These are phyloP conservation scores for Lentinus brumalis DNA, from an alignment of 768 basidiomycete genomes.

Conservation along the genomic window DNA sequence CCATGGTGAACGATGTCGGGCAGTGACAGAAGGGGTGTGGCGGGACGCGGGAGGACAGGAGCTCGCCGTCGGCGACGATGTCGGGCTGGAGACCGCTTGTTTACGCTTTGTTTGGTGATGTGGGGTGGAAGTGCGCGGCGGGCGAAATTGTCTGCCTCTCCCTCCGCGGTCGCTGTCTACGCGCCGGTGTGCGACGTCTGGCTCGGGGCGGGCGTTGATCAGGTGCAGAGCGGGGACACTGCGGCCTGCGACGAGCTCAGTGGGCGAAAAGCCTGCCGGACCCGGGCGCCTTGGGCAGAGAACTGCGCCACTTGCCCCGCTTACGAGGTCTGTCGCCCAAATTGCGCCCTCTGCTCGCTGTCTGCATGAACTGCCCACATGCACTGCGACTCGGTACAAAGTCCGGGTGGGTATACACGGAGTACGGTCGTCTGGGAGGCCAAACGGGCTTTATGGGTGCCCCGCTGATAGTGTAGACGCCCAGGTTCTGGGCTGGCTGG, in stretches of 20 bases:
- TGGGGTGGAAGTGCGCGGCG: conserved; percentile 16
- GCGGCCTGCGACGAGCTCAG: background rate
- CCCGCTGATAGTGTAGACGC: background rate
- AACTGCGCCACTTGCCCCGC: no score
- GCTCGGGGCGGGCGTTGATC: background rate
- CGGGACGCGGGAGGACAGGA: conserved; percentile 9
- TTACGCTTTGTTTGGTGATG: conserved; percentile 29
- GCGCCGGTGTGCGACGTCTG: background rate
- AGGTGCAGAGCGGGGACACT: background rate
- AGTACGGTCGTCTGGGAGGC: no score
- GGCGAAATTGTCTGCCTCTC: background rate
- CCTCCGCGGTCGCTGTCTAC: background rate
- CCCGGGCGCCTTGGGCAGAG: no score
- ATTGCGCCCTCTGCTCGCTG: no score
- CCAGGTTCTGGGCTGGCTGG: background rate
- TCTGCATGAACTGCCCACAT: no score
- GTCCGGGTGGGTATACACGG: no score
- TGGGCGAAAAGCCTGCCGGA: no score
- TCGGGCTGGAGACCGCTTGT: conserved; percentile 36
- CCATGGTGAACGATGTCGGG: conserved; percentile 14
- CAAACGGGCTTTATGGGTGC: no score
- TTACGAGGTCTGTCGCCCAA: no score
- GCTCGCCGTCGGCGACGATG: conserved; percentile 39
- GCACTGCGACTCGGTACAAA: no score
- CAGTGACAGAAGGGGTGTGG: conserved; percentile 21